Evolutionary conservation across 1,284 basidiomycete species (phyloP), one percentile per base, ranked within the genome.

Genomic region (Cutaneotrichosporon sp.): DNA sequence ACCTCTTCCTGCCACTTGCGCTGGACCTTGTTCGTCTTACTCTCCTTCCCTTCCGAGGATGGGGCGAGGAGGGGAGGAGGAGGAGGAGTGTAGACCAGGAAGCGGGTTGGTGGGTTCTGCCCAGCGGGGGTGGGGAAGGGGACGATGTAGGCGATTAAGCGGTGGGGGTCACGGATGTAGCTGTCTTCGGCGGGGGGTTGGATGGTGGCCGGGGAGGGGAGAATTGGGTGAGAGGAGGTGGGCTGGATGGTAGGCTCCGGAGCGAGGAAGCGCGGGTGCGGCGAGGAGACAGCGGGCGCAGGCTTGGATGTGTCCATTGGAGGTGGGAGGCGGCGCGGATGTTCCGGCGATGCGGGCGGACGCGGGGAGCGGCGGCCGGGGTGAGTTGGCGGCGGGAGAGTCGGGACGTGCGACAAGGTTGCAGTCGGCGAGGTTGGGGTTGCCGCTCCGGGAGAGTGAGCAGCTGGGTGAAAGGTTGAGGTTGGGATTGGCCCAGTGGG

Each of bases 141-240:
- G 16, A 69, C 60, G 36, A 69, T 49, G 60, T 69, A 69, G 11
- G 61, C 68, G 52, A 69, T 49, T 16, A 69, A 60, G 50, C 63
- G 61, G 64, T 69, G 68, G 10, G 68, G 68, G 61, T 69, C 68
- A 42, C 68, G 68, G 21, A 69, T 55, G 66, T 62, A 69, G 40
- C 60, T 62, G 59, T 63, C 65, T 0, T 64, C 32, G 3, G 42
- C 55, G 8, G 58, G 62, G 5, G 57, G 51, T n/a, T 49, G 13
- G 26, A 22, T 1, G 26, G 22, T 13, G 50, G 26, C 8, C 21
- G 13, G 53, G 36, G 34, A 5, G 34, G 2, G 49, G 49, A 7
- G 26, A 26, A 3, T 26, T 8, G 6, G n/a, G 2, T 3, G 53
- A 3, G 32, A n/a, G 53, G 34, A n/a, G 53, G 34, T 18, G 9